These are phyloP conservation scores for Flaveria sonorensis DNA, from an alignment of 129 eudicot genomes.

Conservation along the genomic window DNA sequence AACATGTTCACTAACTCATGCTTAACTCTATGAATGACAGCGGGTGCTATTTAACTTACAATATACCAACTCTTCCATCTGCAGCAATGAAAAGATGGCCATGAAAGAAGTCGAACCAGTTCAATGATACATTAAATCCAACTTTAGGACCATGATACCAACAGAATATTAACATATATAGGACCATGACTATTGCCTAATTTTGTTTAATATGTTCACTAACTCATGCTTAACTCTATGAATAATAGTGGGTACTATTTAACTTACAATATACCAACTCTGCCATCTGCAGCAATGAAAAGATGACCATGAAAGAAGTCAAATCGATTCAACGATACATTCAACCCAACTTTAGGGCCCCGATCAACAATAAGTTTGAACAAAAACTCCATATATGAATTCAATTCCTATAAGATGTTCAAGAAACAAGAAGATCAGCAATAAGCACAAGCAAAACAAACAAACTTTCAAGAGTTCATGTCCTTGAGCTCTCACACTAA, in stretches of 20 bases:
- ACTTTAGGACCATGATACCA: not conserved
- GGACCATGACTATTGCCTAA: not conserved
- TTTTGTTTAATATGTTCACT: conserved; percentile 2
- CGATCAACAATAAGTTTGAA: conserved; percentile 73
- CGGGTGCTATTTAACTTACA: conserved; percentile 54
- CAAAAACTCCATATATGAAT: conserved; percentile 67
- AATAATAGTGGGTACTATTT: conserved; percentile 10
- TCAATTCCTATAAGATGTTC: conserved; percentile 65
- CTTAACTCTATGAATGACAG: conserved; percentile 17
- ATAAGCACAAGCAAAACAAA: not conserved
- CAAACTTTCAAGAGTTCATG: not conserved
- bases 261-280: conserved; percentile 99
- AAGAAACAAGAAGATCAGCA: conserved; percentile 22
- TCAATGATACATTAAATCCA: conserved; percentile 71
- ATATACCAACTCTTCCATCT: conserved; percentile 74
- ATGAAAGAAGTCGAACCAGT: conserved; percentile 88
- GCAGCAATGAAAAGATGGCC: conserved; percentile 92
- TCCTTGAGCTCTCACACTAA: conserved; percentile 10
- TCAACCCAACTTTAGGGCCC: conserved; percentile 79
- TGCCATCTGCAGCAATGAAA: conserved; percentile 78
- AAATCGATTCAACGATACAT: conserved; percentile 75
- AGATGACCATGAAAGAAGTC: conserved; percentile 98
- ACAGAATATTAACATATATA: not conserved
- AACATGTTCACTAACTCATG: conserved; percentile 4
- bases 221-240: conserved; percentile 14